A percentile compares a stretch with the other conserved stretches of the same genome.
Conservation (phyloP, 2,329 filamentous ascomycete genomes). For the Thelonectria blattea region DNA sequence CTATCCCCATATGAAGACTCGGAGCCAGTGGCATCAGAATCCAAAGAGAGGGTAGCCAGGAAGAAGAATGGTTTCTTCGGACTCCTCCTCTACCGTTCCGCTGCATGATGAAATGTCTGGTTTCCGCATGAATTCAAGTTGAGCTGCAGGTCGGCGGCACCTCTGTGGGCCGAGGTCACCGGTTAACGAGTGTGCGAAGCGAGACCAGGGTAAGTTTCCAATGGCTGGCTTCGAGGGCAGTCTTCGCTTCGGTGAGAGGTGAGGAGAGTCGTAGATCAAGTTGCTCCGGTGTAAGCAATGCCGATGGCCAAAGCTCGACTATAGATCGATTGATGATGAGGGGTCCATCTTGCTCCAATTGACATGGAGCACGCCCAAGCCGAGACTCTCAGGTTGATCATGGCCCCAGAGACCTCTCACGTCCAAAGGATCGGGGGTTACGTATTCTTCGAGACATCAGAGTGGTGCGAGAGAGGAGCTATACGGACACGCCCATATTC, state of each 20-base stretch:
- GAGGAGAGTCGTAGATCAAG: neutral
- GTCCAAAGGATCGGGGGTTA: neutral
- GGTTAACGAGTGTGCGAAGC: neutral
- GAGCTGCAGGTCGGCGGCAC: constrained; percentile 15
- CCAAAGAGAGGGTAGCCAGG: constrained; percentile 19
- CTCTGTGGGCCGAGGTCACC: constrained; percentile 6
- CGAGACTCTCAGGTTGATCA: neutral
- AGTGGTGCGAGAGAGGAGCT: neutral
- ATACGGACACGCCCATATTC: constrained; percentile 6
- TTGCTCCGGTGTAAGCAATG: neutral
- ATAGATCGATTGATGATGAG: neutral
- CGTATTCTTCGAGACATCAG: neutral
- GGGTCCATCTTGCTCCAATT: neutral
- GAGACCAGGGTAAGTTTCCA: constrained; percentile 3
- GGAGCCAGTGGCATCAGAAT: constrained; percentile 10
- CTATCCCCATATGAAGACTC: neutral
- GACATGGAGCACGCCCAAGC: neutral
- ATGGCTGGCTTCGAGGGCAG: constrained; percentile 9
- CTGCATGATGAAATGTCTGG: constrained; percentile 19
- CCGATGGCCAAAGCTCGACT: neutral
- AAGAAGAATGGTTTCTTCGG: neutral
- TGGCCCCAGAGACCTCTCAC: neutral
- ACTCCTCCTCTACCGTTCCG: constrained; percentile 16
- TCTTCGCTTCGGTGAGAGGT: neutral
- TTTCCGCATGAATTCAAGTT: constrained; percentile 4